Base-by-base conservation (phyloP, 805 yeast genomes). In the Starmerella davenportii region DNA sequence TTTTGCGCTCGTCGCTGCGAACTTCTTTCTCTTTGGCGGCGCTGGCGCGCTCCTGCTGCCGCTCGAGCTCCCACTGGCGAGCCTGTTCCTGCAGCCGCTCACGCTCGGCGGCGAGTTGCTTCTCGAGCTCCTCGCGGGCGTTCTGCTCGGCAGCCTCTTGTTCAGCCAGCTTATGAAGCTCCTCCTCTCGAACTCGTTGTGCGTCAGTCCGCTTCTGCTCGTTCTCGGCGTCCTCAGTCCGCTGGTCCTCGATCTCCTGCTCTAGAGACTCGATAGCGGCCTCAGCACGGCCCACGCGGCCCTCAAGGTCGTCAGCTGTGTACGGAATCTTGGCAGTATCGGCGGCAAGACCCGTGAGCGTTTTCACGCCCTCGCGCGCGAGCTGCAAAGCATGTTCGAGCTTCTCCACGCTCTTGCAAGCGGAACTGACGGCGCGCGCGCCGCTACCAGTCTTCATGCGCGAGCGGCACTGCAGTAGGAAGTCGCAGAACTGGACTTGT, bases 401-500 rank as follows among this genome's bases (percentile, higher is more conserved):
- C 7, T 23, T 23, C 25, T 7, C 7, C 7, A 23, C 25, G 25
- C 9, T 7, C 11, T 23, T 23, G 11, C 25, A 23, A 11, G 7
- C 25, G n/a, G n/a, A n/a, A n/a, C n/a, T n/a, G 25, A 23, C 9
- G 7, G 7, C 11, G 9, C 9, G 9, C 11, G 11, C 9, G 9
- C 9, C 9, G 25, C 7, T 23, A 7, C 25, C 25, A 23, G 25
- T 11, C 11, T 23, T 23, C 25, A 23, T 7, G 9, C 11, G 7
- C 25, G 25, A 23, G 9, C 25, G 25, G 9, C 7, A 11, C 11
- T 23, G 25, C 25, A 23, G 69, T 23, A 85, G 59, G 44, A 72
- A 72, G 46, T 84, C 95, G 1, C 95, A 95, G 40, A 81, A 65
- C 57, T 84, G 93, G 58, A 78, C 81, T 51, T 79, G 77, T 36